Conservation (phyloP, 2,329 filamentous ascomycete genomes). For the Microcyclosporella mali region DNA sequence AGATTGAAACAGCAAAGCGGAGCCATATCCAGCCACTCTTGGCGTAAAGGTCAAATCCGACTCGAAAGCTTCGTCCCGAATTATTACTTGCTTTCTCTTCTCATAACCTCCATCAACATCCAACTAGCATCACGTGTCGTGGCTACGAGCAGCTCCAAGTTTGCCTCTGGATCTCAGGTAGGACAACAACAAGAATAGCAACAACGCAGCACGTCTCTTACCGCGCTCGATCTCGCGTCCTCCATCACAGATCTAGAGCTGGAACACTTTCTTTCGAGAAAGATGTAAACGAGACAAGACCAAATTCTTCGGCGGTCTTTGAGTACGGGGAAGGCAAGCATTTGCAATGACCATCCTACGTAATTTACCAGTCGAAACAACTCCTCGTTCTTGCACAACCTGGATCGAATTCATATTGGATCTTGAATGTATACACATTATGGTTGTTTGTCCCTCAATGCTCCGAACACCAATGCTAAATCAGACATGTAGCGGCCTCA, state of each 20-base stretch:
- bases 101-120: too few species aligned
- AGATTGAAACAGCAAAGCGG: too few species aligned
- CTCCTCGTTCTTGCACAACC: too few species aligned
- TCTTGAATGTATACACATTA: neutral
- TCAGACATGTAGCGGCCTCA: slow-evolving; percentile 24
- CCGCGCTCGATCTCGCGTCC: slow-evolving; percentile 27
- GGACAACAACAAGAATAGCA: too few species aligned
- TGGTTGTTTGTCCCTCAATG: neutral
- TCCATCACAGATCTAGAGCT: slow-evolving; percentile 27
- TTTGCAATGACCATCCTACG: slow-evolving; percentile 19
- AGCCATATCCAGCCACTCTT: too few species aligned
- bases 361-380: slow-evolving; percentile 30
- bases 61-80: neutral
- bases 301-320: slow-evolving; percentile 26
- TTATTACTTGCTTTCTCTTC: neutral
- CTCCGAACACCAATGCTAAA: slow-evolving; percentile 18
- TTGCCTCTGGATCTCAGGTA: too few species aligned
- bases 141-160: too few species aligned
- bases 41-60: too few species aligned
- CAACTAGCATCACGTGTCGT: too few species aligned
- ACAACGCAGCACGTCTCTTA: slow-evolving; percentile 25
- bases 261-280: slow-evolving; percentile 13
- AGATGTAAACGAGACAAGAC: slow-evolving; percentile 23
- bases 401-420: neutral
- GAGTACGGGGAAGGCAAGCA: slow-evolving; percentile 24